These are phyloP conservation scores for Kodamaea hsintzibuensis DNA, from an alignment of 805 yeast genomes.

Conservation along the genomic window DNA sequence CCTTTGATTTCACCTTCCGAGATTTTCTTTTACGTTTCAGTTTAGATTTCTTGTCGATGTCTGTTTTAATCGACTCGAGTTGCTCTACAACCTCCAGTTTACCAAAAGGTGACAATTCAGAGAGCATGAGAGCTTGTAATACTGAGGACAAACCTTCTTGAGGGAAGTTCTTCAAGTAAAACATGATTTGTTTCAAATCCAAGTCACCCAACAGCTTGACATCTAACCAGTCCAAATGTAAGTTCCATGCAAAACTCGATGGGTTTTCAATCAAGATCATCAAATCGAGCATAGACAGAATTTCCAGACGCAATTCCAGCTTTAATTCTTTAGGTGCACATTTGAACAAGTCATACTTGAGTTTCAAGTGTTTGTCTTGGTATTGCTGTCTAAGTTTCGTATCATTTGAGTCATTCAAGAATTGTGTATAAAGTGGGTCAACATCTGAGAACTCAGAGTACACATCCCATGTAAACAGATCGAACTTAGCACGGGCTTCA, in stretches of 20 bases:
- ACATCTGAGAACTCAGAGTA: slow-evolving; percentile 50
- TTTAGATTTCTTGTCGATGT: not conserved
- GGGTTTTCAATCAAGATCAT: slow-evolving; percentile 65
- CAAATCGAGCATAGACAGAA: slow-evolving; percentile 63
- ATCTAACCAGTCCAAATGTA: slow-evolving; percentile 76
- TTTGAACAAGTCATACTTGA: slow-evolving; percentile 54
- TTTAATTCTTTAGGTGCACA: slow-evolving; percentile 51
- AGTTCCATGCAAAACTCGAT: slow-evolving; percentile 67
- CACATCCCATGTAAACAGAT: slow-evolving; percentile 46
- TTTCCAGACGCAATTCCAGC: slow-evolving; percentile 33
- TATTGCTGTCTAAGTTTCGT: slow-evolving; percentile 56
- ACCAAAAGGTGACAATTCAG: slow-evolving; percentile 69
- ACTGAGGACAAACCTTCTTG: slow-evolving; percentile 61
- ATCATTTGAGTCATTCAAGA: slow-evolving; percentile 59
- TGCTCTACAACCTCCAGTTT: slow-evolving; percentile 14
- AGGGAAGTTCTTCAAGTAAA: slow-evolving; percentile 57
- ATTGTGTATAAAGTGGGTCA: slow-evolving; percentile 51
- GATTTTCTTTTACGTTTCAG: not conserved
- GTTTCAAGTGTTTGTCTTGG: slow-evolving; percentile 63
- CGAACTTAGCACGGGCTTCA: slow-evolving; percentile 40
- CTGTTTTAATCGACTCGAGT: not conserved
- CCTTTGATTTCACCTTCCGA: slow-evolving; percentile 2
- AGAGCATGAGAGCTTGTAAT: slow-evolving; percentile 60
- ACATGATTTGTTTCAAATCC: slow-evolving; percentile 46
- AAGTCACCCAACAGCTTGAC: slow-evolving; percentile 48